Evolutionary conservation across 805 yeast genomes (phyloP), one percentile per base, ranked within the genome.

Genomic region (Saccharomycopsis capsularis): DNA sequence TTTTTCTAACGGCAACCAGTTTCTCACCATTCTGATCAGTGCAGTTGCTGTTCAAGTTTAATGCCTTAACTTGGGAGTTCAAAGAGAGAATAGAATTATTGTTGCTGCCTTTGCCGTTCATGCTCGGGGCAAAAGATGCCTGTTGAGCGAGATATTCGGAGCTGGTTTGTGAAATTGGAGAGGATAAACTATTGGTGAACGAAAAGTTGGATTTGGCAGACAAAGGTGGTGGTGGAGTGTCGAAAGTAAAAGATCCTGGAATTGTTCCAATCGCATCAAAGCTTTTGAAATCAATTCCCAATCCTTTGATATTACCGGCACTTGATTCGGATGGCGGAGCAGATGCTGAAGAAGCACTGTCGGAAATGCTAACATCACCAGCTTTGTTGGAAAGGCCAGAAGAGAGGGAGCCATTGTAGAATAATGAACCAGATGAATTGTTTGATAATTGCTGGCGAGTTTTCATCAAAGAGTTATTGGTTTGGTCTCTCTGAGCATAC

Each of bases 401-500:
- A n/a, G 46, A 9, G 6, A n/a, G 30, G 3, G 44, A 40, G 6
- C 21, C 44, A 23, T 27, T 18, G 16, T 25, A 18, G 19, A 40
- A 30, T 18, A 40, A 40, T 23, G 46, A 42, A 18, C 11, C 7
- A 6, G 44, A 40, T 11, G 47, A 42, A 29, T 36, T 42, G 23
- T 41, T 42, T 23, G 50, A 45, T 1, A 51, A 9, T 29, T 44
- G 48, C 29, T 47, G 22, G 22, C 52, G 39, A 1, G 55, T 36
- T 18, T 46, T 47, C 40, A 51, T 43, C 21, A 51, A 42, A 13
- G 52, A 44, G 32, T 51, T 48, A 15, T 48, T 37, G 24, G 42
- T 38, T 9, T 47, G 46, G 11, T 48, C 52, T 23, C 22, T 27
- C 16, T 35, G 39, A 23, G 52, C 48, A 24, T 22, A 46, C 21